Base-by-base conservation (phyloP, 345 rosid genomes). In the Xanthoceras sorbifolium region DNA sequence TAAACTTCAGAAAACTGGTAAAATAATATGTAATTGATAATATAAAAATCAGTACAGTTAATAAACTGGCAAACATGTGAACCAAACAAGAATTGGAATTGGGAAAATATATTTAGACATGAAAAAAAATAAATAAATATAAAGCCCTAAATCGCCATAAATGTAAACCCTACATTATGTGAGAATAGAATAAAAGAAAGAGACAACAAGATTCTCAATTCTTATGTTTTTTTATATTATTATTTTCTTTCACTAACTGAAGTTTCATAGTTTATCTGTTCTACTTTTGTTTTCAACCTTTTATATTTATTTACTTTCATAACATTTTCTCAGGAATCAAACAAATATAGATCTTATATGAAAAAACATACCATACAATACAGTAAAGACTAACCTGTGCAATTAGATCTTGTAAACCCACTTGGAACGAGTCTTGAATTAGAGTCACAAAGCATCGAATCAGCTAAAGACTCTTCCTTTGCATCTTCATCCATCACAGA, bases 381-480 rank as follows among this genome's bases (percentile, higher is more conserved):
- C 60, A 20, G 25, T 44, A 65, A 64, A 64, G 26, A 64, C 89
- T 31, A 62, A 93, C 99, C 93, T 60, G 86, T 28, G 78, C 75
- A 77, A 82, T 69, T 76, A 26, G 87, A 73, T 81, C 52, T 84
- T 9, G 85, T 67, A 79, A 92, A 85, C 79, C 99, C 99, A 40
- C 75, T 57, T 23, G 72, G 80, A 4, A 93, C 80, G 1, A 93
- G 79, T 76, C 90, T 85, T 62, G 98, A 89, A 82, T 78, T 87
- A 3, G 97, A 85, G 81, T 92, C 97, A 63, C 94, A 95, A 7
- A 93, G 85, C 97, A 95, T 87, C 1, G 84, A 88, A 82, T 89
- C 93, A 32, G 67, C 82, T 60, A 71, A 78, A 78, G 88, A 80
- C 63, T 81, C 90, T 54, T 67, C 66, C 0, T 71, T 73, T 40